Percentiles rank a stretch among this genome's conserved stretches.
phyloP scores from a whole-genome alignment of 2,329 filamentous ascomycete genomes.

The Microascus cirrosus region DNA sequence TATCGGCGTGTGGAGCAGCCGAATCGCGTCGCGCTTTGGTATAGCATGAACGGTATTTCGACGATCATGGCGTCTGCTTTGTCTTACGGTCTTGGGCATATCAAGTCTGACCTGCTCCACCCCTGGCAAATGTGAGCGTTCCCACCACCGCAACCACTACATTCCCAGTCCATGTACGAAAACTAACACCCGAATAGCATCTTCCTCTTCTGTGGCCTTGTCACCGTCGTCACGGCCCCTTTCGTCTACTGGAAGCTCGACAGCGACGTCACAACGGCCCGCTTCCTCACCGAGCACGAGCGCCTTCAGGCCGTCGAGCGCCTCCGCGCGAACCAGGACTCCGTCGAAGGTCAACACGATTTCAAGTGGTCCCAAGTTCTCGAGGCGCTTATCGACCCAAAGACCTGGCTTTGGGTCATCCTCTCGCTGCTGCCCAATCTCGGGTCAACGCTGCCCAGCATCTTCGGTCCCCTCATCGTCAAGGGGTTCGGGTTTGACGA shows the following conservation, averaged over 20 bases:
- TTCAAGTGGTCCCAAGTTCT: slow-evolving; percentile 33
- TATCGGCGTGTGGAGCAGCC: slow-evolving; percentile 3
- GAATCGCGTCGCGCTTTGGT: slow-evolving; percentile 2
- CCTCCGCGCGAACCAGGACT: slow-evolving; percentile 48
- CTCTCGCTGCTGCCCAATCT: slow-evolving; percentile 53
- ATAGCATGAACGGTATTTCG: slow-evolving; percentile 4
- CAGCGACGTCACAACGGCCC: slow-evolving; percentile 42
- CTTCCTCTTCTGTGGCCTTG: slow-evolving; percentile 49
- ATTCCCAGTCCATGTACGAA: neutral
- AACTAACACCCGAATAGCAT: slow-evolving; percentile 17
- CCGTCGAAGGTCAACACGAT: slow-evolving; percentile 36
- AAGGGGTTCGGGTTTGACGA: slow-evolving; percentile 48
- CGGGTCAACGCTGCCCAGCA: slow-evolving; percentile 51
- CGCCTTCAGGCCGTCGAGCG: slow-evolving; percentile 58
- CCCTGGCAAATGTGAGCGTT: slow-evolving; percentile 9
- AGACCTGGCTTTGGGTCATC: slow-evolving; percentile 48
- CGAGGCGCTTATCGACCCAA: slow-evolving; percentile 38
- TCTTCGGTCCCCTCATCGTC: slow-evolving; percentile 54
- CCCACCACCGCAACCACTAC: too few relatives aligned
- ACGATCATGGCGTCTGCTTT: slow-evolving; percentile 18
- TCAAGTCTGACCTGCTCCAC: slow-evolving; percentile 6
- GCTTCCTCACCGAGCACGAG: slow-evolving; percentile 53
- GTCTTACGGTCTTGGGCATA: slow-evolving; percentile 16
- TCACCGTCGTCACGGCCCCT: slow-evolving; percentile 47
- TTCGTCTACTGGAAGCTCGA: slow-evolving; percentile 50